phyloP scores from a whole-genome alignment of 2,329 filamentous ascomycete genomes.

The Westerdykella sp. region DNA sequence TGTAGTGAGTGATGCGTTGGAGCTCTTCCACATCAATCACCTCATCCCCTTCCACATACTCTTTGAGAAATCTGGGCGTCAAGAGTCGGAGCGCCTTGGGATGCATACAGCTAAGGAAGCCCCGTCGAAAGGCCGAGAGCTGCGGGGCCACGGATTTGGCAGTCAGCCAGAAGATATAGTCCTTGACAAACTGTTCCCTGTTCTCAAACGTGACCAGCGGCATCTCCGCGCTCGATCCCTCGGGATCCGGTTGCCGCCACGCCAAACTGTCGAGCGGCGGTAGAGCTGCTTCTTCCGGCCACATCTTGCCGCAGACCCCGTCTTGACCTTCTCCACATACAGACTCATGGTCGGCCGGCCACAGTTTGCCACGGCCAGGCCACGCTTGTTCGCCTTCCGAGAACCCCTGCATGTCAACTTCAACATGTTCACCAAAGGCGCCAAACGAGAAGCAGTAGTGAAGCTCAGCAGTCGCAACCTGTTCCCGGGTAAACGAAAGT shows the following conservation, averaged over 20 bases:
- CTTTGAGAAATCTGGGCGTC: constrained; percentile 54
- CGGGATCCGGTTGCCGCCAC: constrained; percentile 1
- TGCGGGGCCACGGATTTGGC: constrained; percentile 71
- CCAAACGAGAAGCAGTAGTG: constrained; percentile 80
- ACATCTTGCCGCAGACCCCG: neutral
- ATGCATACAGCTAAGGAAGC: constrained; percentile 71
- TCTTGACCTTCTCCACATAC: neutral
- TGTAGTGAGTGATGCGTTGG: constrained; percentile 66
- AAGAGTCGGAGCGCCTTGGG: constrained; percentile 56
- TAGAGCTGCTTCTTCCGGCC: neutral
- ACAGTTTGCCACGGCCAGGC: neutral
- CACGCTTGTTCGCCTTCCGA: no score
- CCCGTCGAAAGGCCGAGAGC: constrained; percentile 71
- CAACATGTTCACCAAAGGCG: constrained; percentile 48
- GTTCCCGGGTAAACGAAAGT: constrained; percentile 71
- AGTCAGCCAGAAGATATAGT: constrained; percentile 81
- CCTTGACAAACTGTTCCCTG: constrained; percentile 68
- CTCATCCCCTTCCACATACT: constrained; percentile 74
- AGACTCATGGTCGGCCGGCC: constrained; percentile 1
- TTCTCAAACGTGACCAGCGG: constrained; percentile 76
- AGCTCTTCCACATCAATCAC: constrained; percentile 73
- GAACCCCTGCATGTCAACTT: constrained; percentile 48
- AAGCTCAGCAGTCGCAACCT: constrained; percentile 74
- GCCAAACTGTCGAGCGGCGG: constrained; percentile 1
- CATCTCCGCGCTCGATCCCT: constrained; percentile 46